Evolutionary conservation across 345 rosid genomes (phyloP).

Genomic region (Lepidium didymum): DNA sequence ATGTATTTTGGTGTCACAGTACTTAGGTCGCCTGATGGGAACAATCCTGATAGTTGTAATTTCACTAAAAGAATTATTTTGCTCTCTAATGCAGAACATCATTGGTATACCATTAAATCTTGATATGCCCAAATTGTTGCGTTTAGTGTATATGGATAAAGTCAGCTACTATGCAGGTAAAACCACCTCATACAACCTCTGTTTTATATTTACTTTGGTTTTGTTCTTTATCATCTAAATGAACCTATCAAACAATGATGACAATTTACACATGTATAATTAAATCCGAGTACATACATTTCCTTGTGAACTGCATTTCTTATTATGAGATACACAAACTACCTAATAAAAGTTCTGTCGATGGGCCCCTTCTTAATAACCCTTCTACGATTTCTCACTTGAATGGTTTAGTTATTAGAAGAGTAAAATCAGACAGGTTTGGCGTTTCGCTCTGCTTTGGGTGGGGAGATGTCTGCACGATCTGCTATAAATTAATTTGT

Average conservation of each 20-base stretch:
- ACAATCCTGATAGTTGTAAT: not conserved
- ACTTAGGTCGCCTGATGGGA: not conserved
- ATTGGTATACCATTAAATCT: slow-evolving; percentile 65
- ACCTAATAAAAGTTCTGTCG: not conserved
- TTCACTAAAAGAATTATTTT: not conserved
- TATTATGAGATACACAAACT: not conserved
- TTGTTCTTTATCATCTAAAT: not conserved
- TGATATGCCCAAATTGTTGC: slow-evolving; percentile 75
- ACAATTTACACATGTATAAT: not conserved
- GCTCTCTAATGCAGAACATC: slow-evolving; percentile 55
- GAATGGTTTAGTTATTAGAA: not conserved
- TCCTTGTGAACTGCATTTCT: not conserved
- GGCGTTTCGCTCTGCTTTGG: not conserved
- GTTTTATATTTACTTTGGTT: not conserved
- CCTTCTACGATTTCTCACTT: not conserved
- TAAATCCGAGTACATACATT: not conserved
- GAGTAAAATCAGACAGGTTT: not conserved
- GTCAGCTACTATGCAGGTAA: slow-evolving; percentile 75
- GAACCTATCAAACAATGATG: not conserved
- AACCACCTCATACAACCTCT: not conserved
- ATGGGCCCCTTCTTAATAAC: not conserved
- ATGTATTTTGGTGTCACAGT: slow-evolving; percentile 2
- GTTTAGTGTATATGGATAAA: slow-evolving; percentile 60
- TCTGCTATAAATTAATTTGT: not conserved
- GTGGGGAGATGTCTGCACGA: not conserved